A percentile compares a stretch with the other conserved stretches of the same genome.
phyloP scores from a whole-genome alignment of 768 basidiomycete species.

The Pilatotrama ljubarskyi region DNA sequence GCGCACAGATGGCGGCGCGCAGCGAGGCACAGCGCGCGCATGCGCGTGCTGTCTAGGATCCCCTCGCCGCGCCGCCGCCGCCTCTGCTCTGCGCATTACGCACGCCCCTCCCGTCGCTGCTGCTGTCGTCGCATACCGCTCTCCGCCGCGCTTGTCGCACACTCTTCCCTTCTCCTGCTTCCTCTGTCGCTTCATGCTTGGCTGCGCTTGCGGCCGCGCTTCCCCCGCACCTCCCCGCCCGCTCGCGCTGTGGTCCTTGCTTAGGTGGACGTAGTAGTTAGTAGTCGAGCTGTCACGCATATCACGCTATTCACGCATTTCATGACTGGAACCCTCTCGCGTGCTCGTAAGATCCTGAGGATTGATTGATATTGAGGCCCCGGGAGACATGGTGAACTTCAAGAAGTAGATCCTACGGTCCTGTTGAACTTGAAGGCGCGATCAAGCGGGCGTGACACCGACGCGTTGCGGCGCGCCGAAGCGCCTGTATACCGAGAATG shows the following conservation, averaged over 20 bases:
- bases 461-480: too few species aligned
- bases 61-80: background rate
- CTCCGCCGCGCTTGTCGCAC: background rate
- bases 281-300: constrained; percentile 20
- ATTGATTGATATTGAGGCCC: too few species aligned
- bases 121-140: background rate
- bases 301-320: constrained; percentile 25
- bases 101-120: background rate
- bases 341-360: background rate
- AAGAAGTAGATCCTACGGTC: too few species aligned
- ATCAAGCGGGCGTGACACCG: too few species aligned
- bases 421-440: too few species aligned
- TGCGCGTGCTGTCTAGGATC: constrained; percentile 19
- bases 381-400: too few species aligned
- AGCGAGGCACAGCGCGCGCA: constrained; percentile 16
- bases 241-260: background rate
- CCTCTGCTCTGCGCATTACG: background rate
- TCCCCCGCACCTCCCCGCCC: background rate
- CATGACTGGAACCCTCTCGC: constrained; percentile 11
- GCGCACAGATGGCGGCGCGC: background rate
- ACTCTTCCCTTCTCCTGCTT: background rate
- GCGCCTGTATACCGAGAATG: too few species aligned
- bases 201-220: constrained; percentile 7
- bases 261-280: constrained; percentile 16
- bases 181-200: constrained; percentile 6